Percentiles rank a stretch among this genome's conserved stretches.
Conservation (phyloP, 2,329 filamentous ascomycete species). For the Epichloe typhina region DNA sequence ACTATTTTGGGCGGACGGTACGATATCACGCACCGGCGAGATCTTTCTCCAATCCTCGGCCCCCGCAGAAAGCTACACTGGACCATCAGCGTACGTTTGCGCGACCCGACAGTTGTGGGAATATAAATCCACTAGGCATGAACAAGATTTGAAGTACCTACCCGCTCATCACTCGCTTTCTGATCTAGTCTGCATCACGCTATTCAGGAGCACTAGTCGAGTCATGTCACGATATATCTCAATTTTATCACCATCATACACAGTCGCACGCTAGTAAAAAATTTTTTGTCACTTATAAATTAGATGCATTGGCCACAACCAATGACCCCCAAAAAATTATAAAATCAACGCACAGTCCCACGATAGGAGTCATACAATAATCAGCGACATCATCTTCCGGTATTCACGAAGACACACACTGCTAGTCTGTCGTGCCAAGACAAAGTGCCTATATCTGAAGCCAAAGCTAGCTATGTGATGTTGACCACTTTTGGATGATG, state of each 20-base stretch:
- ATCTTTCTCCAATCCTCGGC: slow-evolving; percentile 43
- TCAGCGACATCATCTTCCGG: background rate
- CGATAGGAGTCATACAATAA: background rate
- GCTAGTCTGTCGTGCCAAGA: background rate
- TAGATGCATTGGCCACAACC: too few relatives aligned
- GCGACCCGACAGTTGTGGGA: slow-evolving; percentile 19
- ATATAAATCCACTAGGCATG: slow-evolving; percentile 43
- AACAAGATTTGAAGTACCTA: slow-evolving; percentile 28
- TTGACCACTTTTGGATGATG: background rate
- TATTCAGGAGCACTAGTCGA: background rate
- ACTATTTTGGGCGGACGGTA: slow-evolving; percentile 42
- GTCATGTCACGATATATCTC: background rate
- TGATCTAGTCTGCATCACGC: background rate
- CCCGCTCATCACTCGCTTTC: background rate
- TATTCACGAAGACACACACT: background rate
- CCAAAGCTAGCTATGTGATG: background rate
- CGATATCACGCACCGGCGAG: slow-evolving; percentile 40
- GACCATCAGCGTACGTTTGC: slow-evolving; percentile 29
- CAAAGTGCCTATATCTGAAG: background rate
- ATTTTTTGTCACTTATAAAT: too few relatives aligned
- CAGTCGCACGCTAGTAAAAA: too few relatives aligned
- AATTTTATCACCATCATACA: background rate
- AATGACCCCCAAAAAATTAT: too few relatives aligned
- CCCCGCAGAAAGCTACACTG: slow-evolving; percentile 30
- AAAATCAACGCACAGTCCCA: too few relatives aligned